Conservation (phyloP, 768 basidiomycete genomes). For the Leccinum subgranulosum region DNA sequence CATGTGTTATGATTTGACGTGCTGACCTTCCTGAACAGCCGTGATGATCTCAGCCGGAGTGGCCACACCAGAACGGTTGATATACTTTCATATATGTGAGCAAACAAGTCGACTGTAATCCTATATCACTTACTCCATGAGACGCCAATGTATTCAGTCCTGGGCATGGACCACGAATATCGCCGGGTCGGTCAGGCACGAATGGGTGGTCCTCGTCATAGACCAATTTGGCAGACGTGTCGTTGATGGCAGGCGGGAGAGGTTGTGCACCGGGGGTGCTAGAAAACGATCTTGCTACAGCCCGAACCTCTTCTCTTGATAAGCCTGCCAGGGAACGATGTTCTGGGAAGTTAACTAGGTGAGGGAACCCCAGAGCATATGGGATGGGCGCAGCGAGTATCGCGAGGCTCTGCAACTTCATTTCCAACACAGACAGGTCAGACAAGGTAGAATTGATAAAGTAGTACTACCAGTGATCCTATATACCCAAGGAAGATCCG, state of each 20-base stretch:
- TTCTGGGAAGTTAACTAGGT: slow-evolving; percentile 15
- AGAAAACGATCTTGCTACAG: slow-evolving; percentile 10
- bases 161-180: slow-evolving; percentile 26
- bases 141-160: slow-evolving; percentile 26
- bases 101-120: neutral
- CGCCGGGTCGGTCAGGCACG: slow-evolving; percentile 9
- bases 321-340: slow-evolving; percentile 23
- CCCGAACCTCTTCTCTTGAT: slow-evolving; percentile 13
- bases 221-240: slow-evolving; percentile 24
- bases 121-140: slow-evolving; percentile 22
- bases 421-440: neutral
- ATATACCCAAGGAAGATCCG: neutral
- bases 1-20: neutral
- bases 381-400: slow-evolving; percentile 5
- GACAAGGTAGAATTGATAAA: neutral
- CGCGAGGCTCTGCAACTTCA: slow-evolving; percentile 8
- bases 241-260: slow-evolving; percentile 20
- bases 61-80: slow-evolving; percentile 18
- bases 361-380: slow-evolving; percentile 8
- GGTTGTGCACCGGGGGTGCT: slow-evolving; percentile 24
- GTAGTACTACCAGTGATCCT: neutral
- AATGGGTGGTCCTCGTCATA: slow-evolving; percentile 19
- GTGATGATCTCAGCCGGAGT: slow-evolving; percentile 23
- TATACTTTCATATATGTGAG: slow-evolving; percentile 11
- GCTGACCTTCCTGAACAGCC: slow-evolving; percentile 22